Evolutionary conservation across 352 stramenopile species (phyloP), one percentile per base, ranked within the genome.

Genomic region (Discostella stelligera): DNA sequence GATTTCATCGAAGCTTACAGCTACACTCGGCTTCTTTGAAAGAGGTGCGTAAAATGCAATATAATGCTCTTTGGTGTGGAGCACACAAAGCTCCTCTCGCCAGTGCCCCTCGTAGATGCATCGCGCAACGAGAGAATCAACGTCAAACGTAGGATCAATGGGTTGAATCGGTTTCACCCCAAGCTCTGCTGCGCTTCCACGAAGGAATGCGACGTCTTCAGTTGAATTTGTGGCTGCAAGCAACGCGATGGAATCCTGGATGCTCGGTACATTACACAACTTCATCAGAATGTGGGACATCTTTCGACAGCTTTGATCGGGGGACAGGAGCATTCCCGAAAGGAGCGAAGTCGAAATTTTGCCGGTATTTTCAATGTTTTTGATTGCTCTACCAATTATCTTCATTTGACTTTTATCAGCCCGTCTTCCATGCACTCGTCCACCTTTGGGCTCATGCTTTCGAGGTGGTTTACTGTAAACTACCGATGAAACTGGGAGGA

Each of bases 101-200:
- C 91, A 95, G 66, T 92, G 88, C 25, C 81, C 83, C 66, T 95
- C 90, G 76, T 87, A 94, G 18, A 94, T 84, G 54, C 83, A 88
- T 61, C 90, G 72, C n/a, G 89, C 91, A 41, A 93, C 81, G 8
- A 94, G 60, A 27, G 27, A 86, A 59, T 90, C 82, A 49, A 77
- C 39, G 77, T 64, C 46, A 80, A 67, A 27, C 72, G 79, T 66
- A 53, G 48, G 11, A 66, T 82, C 55, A 46, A 80, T 44, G 21
- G 58, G 48, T 70, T 79, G 68, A 13, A 79, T 54, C 32, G 82
- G 83, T 32, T 83, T 68, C 3, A 91, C 84, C 14, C 84, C 84
- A 64, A 91, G 63, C 55, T 90, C 75, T 25, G 89, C 79, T 25
- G 82, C 79, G 27, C 77, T 77, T 44, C 90, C 90, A 54, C 83